Evolutionary conservation across 2,329 filamentous ascomycete species (phyloP), one percentile per base, ranked within the genome.

Genomic region (Paecilomyces sp.): DNA sequence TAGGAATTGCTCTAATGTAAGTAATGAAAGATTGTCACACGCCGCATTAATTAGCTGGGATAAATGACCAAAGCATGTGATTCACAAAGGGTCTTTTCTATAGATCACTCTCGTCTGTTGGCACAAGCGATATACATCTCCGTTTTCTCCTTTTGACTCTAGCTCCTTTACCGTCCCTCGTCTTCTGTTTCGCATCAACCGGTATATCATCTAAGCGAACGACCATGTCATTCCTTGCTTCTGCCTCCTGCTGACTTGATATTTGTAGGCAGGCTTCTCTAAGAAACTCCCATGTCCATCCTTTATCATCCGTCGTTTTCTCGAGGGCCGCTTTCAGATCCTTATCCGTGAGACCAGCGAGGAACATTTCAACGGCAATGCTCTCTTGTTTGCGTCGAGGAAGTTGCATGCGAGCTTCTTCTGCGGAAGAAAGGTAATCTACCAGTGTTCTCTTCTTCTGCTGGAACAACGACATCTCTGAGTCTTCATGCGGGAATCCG

Each of bases 101-200:
- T 12, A 63, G 36, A 55, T 66, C 67, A 36, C 71, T 68, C 25
- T 68, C 69, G 51, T 72, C 68, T 8, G 57, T 59, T 12, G 69
- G 64, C 50, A 73, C 65, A 33, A 73, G 67, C 8, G 70, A 65
- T 41, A 73, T 73, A 13, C 33, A 59, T 31, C 69, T 66, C 18
- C 68, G 67, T 56, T 56, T 62, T 57, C 36, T 66, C 56, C 54
- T 63, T 55, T 57, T 65, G 30, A 18, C 31, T 18, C 54, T 58
- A 3, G n/a, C 25, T 11, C 22, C 12, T 53, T 33, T 57, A 11
- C 22, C 30, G 25, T 52, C 54, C 31, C 55, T 58, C 56, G 30
- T 2, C 13, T 12, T 53, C 34, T 50, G 11, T 15, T 57, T 59
- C 54, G 25, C 54, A 24, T 33, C 52, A 0, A 41, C 24, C 22